Conservation (phyloP, 305 asterid species). For the Fraxinus ornus region DNA sequence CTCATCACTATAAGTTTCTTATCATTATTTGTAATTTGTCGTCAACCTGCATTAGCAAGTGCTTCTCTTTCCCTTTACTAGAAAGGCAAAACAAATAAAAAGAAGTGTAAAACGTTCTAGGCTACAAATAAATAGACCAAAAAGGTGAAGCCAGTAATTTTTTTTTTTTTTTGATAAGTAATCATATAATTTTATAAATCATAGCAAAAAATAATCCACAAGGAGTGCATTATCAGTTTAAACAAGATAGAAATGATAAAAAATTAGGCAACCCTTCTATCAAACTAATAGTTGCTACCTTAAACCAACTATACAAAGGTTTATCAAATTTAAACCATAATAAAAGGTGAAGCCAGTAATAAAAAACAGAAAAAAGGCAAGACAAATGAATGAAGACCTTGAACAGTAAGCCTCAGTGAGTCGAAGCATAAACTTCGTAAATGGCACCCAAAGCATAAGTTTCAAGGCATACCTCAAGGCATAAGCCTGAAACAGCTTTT, state of each 20-base stretch:
- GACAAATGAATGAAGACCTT: neutral
- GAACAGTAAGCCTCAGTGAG: neutral
- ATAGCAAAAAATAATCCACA: too few species aligned
- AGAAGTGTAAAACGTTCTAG: too few species aligned
- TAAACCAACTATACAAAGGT: too few species aligned
- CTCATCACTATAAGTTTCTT: neutral
- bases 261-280: too few species aligned
- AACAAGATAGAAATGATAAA: too few species aligned
- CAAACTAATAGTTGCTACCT: too few species aligned
- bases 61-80: neutral
- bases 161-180: too few species aligned
- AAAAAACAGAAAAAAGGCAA: neutral
- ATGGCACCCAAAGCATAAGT: neutral
- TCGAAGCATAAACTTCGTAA: neutral
- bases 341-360: neutral
- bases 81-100: too few species aligned
- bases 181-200: too few species aligned
- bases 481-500: neutral
- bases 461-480: neutral
- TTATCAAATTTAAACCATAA: too few species aligned
- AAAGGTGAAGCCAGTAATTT: neutral
- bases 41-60: neutral
- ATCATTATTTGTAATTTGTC: neutral
- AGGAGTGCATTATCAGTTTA: too few species aligned
- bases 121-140: neutral